Percentiles rank a stretch among this genome's conserved stretches.
These are phyloP conservation scores for Eimeria maxima DNA, from an alignment of 169 alveolate species.

Conservation along the genomic window DNA sequence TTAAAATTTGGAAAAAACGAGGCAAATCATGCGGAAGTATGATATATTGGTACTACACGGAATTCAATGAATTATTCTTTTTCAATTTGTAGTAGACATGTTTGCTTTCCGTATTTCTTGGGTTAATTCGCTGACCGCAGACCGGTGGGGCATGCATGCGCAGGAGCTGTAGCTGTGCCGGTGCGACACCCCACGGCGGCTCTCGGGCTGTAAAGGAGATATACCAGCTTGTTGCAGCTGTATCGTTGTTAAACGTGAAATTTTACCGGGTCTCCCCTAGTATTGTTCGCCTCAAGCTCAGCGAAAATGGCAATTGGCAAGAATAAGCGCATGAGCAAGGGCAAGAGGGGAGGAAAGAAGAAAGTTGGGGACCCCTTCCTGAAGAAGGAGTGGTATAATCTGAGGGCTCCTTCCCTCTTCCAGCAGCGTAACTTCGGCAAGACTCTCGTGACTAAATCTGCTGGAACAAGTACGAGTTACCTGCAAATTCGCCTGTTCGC, in stretches of 20 bases:
- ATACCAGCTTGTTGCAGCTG: background rate
- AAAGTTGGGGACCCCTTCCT: slow-evolving; percentile 97
- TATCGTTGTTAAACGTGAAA: background rate
- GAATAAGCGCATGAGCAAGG: slow-evolving; percentile 98
- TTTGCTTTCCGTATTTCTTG: background rate
- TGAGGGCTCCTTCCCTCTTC: slow-evolving; percentile 97
- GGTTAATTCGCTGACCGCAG: background rate
- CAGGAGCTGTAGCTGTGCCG: slow-evolving; percentile 16
- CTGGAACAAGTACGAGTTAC: slow-evolving; percentile 92
- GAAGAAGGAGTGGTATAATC: slow-evolving; percentile 98
- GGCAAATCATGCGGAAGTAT: background rate
- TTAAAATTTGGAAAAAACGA: background rate
- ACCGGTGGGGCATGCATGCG: slow-evolving; percentile 76
- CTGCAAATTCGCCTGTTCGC: background rate
- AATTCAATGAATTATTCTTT: background rate
- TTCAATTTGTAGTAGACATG: background rate
- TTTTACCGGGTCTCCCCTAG: slow-evolving; percentile 53
- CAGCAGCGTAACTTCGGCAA: slow-evolving; percentile 96
- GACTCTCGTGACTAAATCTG: slow-evolving; percentile 97
- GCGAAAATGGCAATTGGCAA: slow-evolving; percentile 97
- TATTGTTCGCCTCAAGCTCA: slow-evolving; percentile 46
- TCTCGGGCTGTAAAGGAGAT: background rate
- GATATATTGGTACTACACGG: background rate
- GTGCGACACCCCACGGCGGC: slow-evolving; percentile 39
- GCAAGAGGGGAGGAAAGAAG: slow-evolving; percentile 98